phyloP scores from a whole-genome alignment of 305 asterid genomes.

The Stenogyne calaminthoides region DNA sequence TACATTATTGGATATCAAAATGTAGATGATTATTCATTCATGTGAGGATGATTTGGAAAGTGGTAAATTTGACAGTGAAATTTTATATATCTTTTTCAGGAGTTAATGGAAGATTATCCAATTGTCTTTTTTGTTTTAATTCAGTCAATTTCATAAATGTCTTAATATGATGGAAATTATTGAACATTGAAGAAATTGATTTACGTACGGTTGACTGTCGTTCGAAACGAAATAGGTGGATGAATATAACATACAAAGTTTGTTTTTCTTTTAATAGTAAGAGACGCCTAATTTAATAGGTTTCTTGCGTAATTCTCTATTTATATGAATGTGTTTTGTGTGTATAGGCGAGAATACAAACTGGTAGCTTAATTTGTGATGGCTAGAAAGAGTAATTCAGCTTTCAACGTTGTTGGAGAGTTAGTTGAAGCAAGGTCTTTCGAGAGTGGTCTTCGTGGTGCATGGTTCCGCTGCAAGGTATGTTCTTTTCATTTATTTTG shows the following conservation, averaged over 20 bases:
- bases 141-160: no score
- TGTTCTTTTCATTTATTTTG: background rate
- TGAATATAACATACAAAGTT: background rate
- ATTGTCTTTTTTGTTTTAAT: no score
- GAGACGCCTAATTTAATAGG: no score
- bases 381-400: slow-evolving; percentile 24
- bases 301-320: no score
- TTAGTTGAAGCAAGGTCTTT: slow-evolving; percentile 54
- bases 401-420: slow-evolving; percentile 51
- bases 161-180: no score
- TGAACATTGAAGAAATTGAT: no score
- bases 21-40: background rate
- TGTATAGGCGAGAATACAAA: slow-evolving; percentile 9
- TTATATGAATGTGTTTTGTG: no score
- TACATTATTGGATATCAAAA: slow-evolving; percentile 1
- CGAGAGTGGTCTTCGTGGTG: slow-evolving; percentile 58
- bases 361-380: slow-evolving; percentile 25
- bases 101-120: no score
- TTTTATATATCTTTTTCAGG: no score
- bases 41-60: slow-evolving; percentile 20
- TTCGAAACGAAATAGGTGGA: no score
- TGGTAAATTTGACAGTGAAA: background rate
- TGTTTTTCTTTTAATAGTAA: background rate
- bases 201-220: background rate
- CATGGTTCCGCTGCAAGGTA: slow-evolving; percentile 87